Base-by-base conservation (phyloP, 78 protist genomes). In the Dictyostelium purpureum region DNA sequence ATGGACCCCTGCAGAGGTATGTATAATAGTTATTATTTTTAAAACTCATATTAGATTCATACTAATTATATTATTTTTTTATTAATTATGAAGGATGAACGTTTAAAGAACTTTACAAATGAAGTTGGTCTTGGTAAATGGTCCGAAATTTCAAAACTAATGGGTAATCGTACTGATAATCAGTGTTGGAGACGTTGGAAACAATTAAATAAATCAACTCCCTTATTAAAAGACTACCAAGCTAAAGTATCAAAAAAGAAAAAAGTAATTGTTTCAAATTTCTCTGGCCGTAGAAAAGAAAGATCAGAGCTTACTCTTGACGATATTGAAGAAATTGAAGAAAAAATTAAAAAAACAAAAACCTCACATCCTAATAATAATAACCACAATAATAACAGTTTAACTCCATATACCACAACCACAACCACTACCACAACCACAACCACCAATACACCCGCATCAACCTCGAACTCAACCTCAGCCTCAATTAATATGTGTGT, bases 1-100 rank as follows among this genome's bases (percentile, higher is more conserved):
- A 2, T 97, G 97, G 97, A 90, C 97, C 21, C 42, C 57, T 12
- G 96, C 77, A 14, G 94, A 63, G n/a, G 71, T n/a, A n/a, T n/a
- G n/a, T n/a, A 63, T 33, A 0, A 12, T 28, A 37, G 71, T 63
- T 47, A 47, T 14, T 47, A 14, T 47, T 1, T 10, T 47, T 47
- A 16, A 47, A 3, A 47, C n/a, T 47, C n/a, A 47, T 47, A 2
- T 47, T 47, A 10, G 12, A 47, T 47, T 2, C 52, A 47, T 47
- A 47, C n/a, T 3, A 16, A 14, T 47, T 47, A 47, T 47, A 10
- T 1, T 47, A 0, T 2, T 2, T 43, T 43, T 4, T 9, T 43
- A 7, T 43, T 9, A 4, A 9, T 9, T 4, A 9, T 9, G 49
- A 43, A 87, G 40, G 93, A 87, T 43, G 11, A 0, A 6, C 42